Evolutionary conservation across 192 early-diverging fungal genomes (phyloP).

Genomic region (Geosiphon pyriformis): DNA sequence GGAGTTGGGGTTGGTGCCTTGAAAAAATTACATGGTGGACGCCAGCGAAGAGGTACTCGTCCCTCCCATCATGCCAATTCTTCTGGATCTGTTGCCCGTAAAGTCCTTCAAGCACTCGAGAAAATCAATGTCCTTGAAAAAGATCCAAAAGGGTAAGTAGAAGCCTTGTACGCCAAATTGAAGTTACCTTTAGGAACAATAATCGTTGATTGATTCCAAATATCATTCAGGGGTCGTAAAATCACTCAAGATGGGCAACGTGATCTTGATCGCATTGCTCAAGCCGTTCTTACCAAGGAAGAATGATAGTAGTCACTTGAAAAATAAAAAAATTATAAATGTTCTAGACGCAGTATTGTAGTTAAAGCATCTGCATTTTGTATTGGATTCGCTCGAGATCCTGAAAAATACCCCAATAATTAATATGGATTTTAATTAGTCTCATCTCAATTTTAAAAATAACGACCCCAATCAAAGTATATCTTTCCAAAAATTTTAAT

Average conservation of each 20-base stretch:
- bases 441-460: too few species aligned
- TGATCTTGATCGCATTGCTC: slow-evolving; percentile 96
- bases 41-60: slow-evolving; percentile 86
- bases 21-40: slow-evolving; percentile 90
- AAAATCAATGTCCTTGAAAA: slow-evolving; percentile 96
- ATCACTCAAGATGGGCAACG: slow-evolving; percentile 96
- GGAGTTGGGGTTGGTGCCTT: slow-evolving; percentile 92
- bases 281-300: slow-evolving; percentile 30
- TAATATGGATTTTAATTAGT: too few species aligned
- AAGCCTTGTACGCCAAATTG: not conserved
- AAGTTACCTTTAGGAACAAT: not conserved
- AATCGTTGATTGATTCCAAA: slow-evolving; percentile 10
- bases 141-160: slow-evolving; percentile 71
- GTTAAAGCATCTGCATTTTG: not conserved
- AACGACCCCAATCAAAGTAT: too few species aligned
- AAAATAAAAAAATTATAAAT: not conserved
- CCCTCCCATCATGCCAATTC: slow-evolving; percentile 85
- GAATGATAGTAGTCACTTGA: not conserved
- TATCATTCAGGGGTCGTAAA: slow-evolving; percentile 71
- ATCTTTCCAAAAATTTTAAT: too few species aligned
- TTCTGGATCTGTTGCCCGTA: slow-evolving; percentile 91
- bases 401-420: too few species aligned
- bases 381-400: too few species aligned
- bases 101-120: slow-evolving; percentile 97
- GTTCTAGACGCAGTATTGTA: not conserved